Percentiles rank a stretch among this genome's conserved stretches.
phyloP scores from a whole-genome alignment of 176 grass and related monocot genomes.

The Stipa capillata region DNA sequence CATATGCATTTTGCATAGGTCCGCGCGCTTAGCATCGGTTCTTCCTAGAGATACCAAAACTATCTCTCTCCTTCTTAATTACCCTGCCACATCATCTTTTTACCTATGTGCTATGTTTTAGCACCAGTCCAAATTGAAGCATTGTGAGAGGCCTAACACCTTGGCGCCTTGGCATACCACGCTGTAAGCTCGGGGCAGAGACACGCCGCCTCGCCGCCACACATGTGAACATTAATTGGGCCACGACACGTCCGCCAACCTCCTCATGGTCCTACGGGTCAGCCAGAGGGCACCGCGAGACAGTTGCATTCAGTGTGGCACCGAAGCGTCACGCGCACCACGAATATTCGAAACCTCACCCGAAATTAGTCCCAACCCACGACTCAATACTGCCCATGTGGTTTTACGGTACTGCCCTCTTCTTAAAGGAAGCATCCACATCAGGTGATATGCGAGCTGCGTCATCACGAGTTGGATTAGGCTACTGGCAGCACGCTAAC shows the following conservation, averaged over 20 bases:
- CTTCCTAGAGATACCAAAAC: too few relatives aligned
- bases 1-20: too few relatives aligned
- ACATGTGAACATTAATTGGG: conserved; percentile 15
- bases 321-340: background rate
- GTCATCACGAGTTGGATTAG: background rate
- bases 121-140: too few relatives aligned
- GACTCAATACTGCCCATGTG: background rate
- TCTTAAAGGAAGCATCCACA: background rate
- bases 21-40: too few relatives aligned
- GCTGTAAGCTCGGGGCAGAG: too few relatives aligned
- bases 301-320: background rate
- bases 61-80: too few relatives aligned
- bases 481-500: background rate
- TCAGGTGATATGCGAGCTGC: background rate
- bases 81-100: too few relatives aligned
- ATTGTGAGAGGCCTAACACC: too few relatives aligned
- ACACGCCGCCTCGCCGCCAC: conserved; percentile 7
- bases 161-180: too few relatives aligned
- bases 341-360: conserved; percentile 38
- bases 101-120: too few relatives aligned
- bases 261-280: background rate
- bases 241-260: background rate
- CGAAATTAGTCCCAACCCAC: background rate
- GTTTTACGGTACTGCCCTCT: conserved; percentile 5
- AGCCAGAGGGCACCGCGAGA: background rate